phyloP scores from a whole-genome alignment of 2,329 filamentous ascomycete species.

The Sclerotinia sclerotiorum region DNA sequence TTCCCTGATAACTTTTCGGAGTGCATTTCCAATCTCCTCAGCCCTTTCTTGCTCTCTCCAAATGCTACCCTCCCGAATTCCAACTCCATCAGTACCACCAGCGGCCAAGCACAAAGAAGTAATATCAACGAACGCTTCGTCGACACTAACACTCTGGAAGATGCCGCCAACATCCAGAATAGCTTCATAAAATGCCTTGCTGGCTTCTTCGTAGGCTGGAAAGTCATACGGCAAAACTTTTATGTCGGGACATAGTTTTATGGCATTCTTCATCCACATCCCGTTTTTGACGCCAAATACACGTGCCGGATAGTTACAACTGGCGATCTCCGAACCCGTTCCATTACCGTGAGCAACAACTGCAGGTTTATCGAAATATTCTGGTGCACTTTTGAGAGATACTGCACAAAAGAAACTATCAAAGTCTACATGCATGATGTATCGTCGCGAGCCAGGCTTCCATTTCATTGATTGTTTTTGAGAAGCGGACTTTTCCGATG shows the following conservation, averaged over 20 bases:
- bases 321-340: slow-evolving; percentile 89
- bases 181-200: slow-evolving; percentile 79
- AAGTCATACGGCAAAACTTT: slow-evolving; percentile 96
- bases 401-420: slow-evolving; percentile 98
- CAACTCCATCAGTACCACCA: slow-evolving; percentile 64
- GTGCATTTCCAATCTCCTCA: slow-evolving; percentile 63
- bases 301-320: slow-evolving; percentile 92
- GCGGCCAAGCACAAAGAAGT: slow-evolving; percentile 67
- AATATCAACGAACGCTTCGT: slow-evolving; percentile 88
- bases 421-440: slow-evolving; percentile 95
- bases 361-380: slow-evolving; percentile 74
- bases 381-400: slow-evolving; percentile 74
- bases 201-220: slow-evolving; percentile 89
- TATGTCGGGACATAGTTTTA: slow-evolving; percentile 78
- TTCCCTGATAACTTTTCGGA: slow-evolving; percentile 69
- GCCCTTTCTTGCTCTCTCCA: slow-evolving; percentile 78
- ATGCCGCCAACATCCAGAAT: slow-evolving; percentile 77
- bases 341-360: slow-evolving; percentile 88
- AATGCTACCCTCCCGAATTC: slow-evolving; percentile 65
- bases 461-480: slow-evolving; percentile 50
- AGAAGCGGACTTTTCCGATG: slow-evolving; percentile 63
- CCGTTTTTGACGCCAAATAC: slow-evolving; percentile 89
- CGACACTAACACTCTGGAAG: slow-evolving; percentile 95
- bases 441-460: slow-evolving; percentile 66
- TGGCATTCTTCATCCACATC: slow-evolving; percentile 97